Base-by-base conservation (phyloP, 2,329 filamentous ascomycete genomes). In the Stylonectria norvegica region DNA sequence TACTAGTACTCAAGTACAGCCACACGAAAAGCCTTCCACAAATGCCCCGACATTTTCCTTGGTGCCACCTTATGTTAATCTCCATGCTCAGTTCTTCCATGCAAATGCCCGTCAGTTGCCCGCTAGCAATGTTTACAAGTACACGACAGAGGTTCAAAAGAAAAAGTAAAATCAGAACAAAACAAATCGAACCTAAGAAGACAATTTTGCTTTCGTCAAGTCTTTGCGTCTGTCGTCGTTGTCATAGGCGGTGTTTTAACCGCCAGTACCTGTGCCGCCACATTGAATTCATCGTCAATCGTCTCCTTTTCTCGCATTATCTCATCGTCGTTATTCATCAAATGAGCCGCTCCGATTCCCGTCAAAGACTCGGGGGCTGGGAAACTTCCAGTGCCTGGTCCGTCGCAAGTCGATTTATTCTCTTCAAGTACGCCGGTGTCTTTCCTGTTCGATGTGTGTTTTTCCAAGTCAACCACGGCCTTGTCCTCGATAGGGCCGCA, bases 271-370 rank as follows among this genome's bases (percentile, higher is more conserved):
- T 45, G 37, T 31, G 36, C 23, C n/a, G n/a, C n/a, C 34, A 27
- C 38, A 14, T 37, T 45, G 36, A 45, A 40, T 36, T 46, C 38
- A 17, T 57, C 46, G 35, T 57, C 45, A 44, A 47, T 54, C 45
- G 33, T 45, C 20, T 41, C 33, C 31, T 43, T 50, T 29, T 40
- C 33, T 44, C 50, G 41, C 43, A 22, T 48, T 34, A 27, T 33
- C 37, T 55, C 39, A 20, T 40, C 38, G 29, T 53, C 48, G 35
- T 46, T 30, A 49, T 44, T 49, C 29, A 32, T 49, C 32, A 48
- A 18, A 33, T 48, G 33, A 30, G 31, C 35, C 20, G 37, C 42
- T 14, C 49, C 48, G 17, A 40, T 43, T 8, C 40, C 34, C 8
- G 32, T 38, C 31, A 43, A 39, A 23, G 40, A 25, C 20, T 43